Percentiles rank a stretch among this genome's conserved stretches.
Conservation (phyloP, 2,329 filamentous ascomycete genomes). For the Massarina eburnea region DNA sequence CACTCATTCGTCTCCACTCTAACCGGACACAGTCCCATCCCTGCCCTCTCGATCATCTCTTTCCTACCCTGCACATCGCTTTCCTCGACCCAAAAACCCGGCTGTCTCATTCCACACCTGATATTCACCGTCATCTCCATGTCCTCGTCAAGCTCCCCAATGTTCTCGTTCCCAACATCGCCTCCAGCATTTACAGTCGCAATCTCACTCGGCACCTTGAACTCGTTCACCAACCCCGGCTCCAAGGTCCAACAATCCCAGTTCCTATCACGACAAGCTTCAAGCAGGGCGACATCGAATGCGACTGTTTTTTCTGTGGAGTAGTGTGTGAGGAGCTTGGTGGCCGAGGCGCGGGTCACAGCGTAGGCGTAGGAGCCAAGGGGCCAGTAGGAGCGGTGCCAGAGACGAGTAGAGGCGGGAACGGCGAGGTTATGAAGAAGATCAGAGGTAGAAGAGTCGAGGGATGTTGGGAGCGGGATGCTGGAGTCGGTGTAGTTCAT, state of each 20-base stretch:
- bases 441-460: slow-evolving; percentile 21
- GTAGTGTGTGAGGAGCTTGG: slow-evolving; percentile 28
- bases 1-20: neutral
- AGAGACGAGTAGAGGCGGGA: neutral
- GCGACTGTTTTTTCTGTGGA: slow-evolving; percentile 20
- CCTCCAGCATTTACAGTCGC: slow-evolving; percentile 6
- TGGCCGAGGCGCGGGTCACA: slow-evolving; percentile 25
- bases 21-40: slow-evolving; percentile 3
- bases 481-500: slow-evolving; percentile 32
- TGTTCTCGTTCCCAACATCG: slow-evolving; percentile 1
- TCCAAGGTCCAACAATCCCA: slow-evolving; percentile 41
- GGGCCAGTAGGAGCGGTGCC: slow-evolving; percentile 7
- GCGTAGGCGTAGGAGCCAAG: slow-evolving; percentile 12
- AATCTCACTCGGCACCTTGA: slow-evolving; percentile 36
- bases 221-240: slow-evolving; percentile 47
- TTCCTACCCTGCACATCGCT: slow-evolving; percentile 1
- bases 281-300: slow-evolving; percentile 44
- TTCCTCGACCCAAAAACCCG: slow-evolving; percentile 3
- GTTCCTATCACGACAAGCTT: slow-evolving; percentile 40
- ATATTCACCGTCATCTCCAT: slow-evolving; percentile 4
- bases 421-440: slow-evolving; percentile 4
- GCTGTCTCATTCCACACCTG: slow-evolving; percentile 5
- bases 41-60: slow-evolving; percentile 4
- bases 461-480: slow-evolving; percentile 19
- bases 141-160: neutral